Evolutionary conservation across 257 asterid species (phyloP).

Genomic region (Anisodus tanguticus): DNA sequence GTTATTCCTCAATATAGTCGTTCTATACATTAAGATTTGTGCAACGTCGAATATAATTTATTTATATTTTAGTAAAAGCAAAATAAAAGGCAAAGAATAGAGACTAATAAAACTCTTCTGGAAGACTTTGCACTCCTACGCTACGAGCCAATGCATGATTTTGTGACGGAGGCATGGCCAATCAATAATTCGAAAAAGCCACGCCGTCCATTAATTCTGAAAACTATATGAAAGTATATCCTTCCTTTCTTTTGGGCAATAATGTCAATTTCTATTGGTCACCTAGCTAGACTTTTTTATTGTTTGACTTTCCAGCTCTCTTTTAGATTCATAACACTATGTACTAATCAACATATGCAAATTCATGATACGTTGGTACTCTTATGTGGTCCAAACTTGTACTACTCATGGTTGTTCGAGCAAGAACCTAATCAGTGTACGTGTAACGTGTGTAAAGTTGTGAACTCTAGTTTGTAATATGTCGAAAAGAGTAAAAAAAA

Average conservation of each 20-base stretch:
- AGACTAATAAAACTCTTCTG: too few species aligned
- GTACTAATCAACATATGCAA: not conserved
- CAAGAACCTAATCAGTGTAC: not conserved
- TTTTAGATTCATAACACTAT: not conserved
- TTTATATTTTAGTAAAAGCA: not conserved
- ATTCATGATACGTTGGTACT: not conserved
- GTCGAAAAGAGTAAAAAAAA: not conserved
- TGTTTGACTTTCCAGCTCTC: not conserved
- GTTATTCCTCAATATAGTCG: too few species aligned
- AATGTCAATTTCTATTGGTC: slow-evolving; percentile 11
- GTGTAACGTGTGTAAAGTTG: slow-evolving; percentile 17
- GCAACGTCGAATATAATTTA: not conserved
- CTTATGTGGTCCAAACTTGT: not conserved
- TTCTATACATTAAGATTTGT: too few species aligned
- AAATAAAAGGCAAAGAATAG: not conserved
- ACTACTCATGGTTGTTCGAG: not conserved
- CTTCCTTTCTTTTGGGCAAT: not conserved
- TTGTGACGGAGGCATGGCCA: not conserved
- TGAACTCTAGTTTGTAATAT: not conserved
- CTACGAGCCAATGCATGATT: not conserved
- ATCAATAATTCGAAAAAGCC: not conserved
- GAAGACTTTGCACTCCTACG: not conserved
- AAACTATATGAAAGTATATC: not conserved
- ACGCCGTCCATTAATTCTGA: slow-evolving; percentile 2
- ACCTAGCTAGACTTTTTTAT: not conserved